These are phyloP conservation scores for Berkeleyomyces basicola DNA, from an alignment of 2,329 filamentous ascomycete species.

Conservation along the genomic window DNA sequence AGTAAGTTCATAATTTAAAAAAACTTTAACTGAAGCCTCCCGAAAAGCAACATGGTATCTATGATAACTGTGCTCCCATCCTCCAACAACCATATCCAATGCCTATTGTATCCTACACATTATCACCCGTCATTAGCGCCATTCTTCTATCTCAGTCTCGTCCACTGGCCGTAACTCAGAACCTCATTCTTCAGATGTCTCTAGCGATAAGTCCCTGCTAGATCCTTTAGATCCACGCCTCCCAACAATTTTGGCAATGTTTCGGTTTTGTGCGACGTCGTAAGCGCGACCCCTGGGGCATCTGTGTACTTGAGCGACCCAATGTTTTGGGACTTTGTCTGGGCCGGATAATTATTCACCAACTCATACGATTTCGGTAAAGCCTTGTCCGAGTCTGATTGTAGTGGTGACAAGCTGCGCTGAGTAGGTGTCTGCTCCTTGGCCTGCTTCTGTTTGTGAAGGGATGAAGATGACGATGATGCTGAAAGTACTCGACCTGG, in stretches of 20 bases:
- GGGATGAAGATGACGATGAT: not conserved
- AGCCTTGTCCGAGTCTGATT: not conserved
- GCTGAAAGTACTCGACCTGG: slow-evolving; percentile 7
- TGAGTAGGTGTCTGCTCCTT: not conserved
- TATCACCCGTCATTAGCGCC: too few species aligned
- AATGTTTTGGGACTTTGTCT: not conserved
- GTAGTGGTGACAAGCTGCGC: not conserved
- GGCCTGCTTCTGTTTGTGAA: not conserved
- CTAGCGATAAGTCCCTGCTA: slow-evolving; percentile 9
- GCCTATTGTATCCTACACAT: not conserved
- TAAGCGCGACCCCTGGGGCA: not conserved
- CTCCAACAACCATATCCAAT: not conserved
- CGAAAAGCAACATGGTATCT: not conserved
- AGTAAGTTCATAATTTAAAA: too few species aligned
- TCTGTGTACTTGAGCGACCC: not conserved
- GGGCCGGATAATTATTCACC: not conserved
- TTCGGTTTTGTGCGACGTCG: not conserved
- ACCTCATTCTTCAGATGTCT: not conserved
- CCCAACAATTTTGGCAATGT: not conserved
- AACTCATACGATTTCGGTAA: not conserved
- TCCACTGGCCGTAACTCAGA: not conserved
- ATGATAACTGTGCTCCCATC: not conserved
- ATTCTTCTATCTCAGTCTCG: not conserved
- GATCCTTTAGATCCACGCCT: slow-evolving; percentile 5
- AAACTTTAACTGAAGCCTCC: not conserved